A percentile compares a stretch with the other conserved stretches of the same genome.
Conservation (phyloP, 2,329 filamentous ascomycete species). For the Claviceps africana region DNA sequence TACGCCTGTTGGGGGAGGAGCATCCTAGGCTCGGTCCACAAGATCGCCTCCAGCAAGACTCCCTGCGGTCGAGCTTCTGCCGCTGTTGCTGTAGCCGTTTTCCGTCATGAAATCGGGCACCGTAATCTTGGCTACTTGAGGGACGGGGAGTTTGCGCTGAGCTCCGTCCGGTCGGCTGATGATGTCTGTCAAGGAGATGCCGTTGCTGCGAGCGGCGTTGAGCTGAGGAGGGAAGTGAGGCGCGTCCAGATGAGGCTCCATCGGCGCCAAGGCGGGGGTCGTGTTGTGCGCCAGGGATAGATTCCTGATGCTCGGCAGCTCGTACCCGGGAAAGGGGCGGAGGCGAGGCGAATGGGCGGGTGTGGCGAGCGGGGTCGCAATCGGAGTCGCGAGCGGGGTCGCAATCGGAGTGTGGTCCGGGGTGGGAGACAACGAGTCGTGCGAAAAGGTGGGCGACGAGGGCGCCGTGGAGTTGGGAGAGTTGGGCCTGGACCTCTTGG, state of each 20-base stretch:
- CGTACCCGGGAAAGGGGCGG: conserved; percentile 61
- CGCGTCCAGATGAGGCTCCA: conserved; percentile 41
- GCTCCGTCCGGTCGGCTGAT: conserved; percentile 79
- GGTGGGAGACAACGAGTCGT: conserved; percentile 88
- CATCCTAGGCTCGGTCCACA: conserved; percentile 36
- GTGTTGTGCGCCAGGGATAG: conserved; percentile 38
- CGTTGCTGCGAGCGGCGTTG: conserved; percentile 38
- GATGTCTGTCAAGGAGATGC: conserved; percentile 80
- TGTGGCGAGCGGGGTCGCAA: background rate
- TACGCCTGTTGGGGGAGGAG: conserved; percentile 9
- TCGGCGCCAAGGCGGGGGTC: conserved; percentile 42
- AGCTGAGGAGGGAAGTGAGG: conserved; percentile 31
- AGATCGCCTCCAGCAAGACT: conserved; percentile 64
- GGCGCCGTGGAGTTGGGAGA: conserved; percentile 93
- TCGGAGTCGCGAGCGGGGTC: conserved; percentile 29
- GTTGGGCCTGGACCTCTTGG: conserved; percentile 83
- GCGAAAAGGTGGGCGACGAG: conserved; percentile 89
- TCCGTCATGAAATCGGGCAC: conserved; percentile 71
- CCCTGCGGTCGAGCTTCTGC: conserved; percentile 62
- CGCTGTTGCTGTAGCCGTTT: conserved; percentile 54
- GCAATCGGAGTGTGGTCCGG: conserved; percentile 98
- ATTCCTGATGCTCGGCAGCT: conserved; percentile 72
- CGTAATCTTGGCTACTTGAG: conserved; percentile 78
- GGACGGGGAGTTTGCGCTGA: conserved; percentile 80
- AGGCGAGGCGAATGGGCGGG: conserved; percentile 89